These are phyloP conservation scores for Massarina eburnea DNA, from an alignment of 2,329 filamentous ascomycete species.

Conservation along the genomic window DNA sequence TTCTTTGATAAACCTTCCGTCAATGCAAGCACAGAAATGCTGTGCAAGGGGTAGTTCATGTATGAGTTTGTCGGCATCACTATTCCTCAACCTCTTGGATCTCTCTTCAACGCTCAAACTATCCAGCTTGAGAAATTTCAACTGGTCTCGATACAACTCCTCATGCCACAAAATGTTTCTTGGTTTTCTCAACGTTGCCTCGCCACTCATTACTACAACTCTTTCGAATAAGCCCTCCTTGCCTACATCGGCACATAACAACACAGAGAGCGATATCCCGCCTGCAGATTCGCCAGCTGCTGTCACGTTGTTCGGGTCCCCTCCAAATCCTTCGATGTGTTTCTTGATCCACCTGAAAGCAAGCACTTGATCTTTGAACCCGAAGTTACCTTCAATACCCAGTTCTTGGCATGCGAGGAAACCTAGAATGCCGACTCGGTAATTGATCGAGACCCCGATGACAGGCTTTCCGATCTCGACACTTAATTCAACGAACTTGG, in stretches of 20 bases:
- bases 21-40: slow-evolving; percentile 26
- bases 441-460: slow-evolving; percentile 45
- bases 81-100: slow-evolving; percentile 15
- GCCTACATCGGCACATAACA: slow-evolving; percentile 30
- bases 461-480: slow-evolving; percentile 48
- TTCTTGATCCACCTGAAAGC: slow-evolving; percentile 44
- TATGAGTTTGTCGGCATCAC: slow-evolving; percentile 20
- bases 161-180: slow-evolving; percentile 28
- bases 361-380: slow-evolving; percentile 38
- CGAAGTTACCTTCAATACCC: slow-evolving; percentile 37
- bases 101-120: slow-evolving; percentile 11
- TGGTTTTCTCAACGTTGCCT: slow-evolving; percentile 30
- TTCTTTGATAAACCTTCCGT: slow-evolving; percentile 24
- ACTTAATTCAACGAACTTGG: slow-evolving; percentile 48
- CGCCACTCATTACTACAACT: slow-evolving; percentile 35
- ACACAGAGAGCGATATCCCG: slow-evolving; percentile 35
- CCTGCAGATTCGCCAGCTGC: slow-evolving; percentile 53
- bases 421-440: slow-evolving; percentile 33
- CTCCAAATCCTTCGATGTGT: slow-evolving; percentile 45
- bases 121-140: slow-evolving; percentile 19
- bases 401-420: slow-evolving; percentile 51
- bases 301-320: slow-evolving; percentile 41
- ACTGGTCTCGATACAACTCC: slow-evolving; percentile 27
- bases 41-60: slow-evolving; percentile 28
- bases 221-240: slow-evolving; percentile 26